phyloP scores from a whole-genome alignment of 805 yeast genomes.

The Lipomyces orientalis region DNA sequence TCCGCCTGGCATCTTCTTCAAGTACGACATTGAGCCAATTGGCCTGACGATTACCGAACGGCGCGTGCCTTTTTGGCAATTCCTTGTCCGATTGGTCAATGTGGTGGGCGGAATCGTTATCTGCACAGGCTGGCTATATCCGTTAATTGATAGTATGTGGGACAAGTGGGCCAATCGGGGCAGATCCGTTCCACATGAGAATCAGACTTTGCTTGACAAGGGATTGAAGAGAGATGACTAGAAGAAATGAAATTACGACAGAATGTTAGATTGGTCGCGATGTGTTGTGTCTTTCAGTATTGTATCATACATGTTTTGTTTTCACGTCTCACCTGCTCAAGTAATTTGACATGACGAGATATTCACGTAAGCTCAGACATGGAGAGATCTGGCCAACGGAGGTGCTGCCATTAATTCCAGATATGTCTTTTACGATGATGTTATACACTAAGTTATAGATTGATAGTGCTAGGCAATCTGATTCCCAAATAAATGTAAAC shows the following conservation, averaged over 20 bases:
- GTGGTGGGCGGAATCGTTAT: constrained; percentile 82
- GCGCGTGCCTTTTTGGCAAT: constrained; percentile 77
- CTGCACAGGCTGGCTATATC: constrained; percentile 37
- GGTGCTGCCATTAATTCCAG: no score
- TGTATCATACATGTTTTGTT: neutral
- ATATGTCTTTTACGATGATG: no score
- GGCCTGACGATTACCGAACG: constrained; percentile 69
- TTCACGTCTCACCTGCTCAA: no score
- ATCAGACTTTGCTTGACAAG: constrained; percentile 29
- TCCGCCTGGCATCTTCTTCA: constrained; percentile 75
- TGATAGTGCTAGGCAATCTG: no score
- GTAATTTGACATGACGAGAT: no score
- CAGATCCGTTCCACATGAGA: constrained; percentile 18
- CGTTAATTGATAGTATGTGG: constrained; percentile 24
- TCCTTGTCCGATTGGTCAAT: constrained; percentile 77
- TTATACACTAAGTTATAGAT: no score
- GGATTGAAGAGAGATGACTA: constrained; percentile 31
- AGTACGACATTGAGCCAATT: constrained; percentile 88
- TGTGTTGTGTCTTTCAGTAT: neutral
- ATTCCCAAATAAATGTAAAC: no score
- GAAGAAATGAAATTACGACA: neutral
- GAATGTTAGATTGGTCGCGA: neutral
- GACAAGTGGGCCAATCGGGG: constrained; percentile 24
- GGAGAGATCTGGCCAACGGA: no score
- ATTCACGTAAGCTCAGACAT: no score